Evolutionary conservation across 805 yeast genomes (phyloP).

Genomic region (Starmerella tilneyi): DNA sequence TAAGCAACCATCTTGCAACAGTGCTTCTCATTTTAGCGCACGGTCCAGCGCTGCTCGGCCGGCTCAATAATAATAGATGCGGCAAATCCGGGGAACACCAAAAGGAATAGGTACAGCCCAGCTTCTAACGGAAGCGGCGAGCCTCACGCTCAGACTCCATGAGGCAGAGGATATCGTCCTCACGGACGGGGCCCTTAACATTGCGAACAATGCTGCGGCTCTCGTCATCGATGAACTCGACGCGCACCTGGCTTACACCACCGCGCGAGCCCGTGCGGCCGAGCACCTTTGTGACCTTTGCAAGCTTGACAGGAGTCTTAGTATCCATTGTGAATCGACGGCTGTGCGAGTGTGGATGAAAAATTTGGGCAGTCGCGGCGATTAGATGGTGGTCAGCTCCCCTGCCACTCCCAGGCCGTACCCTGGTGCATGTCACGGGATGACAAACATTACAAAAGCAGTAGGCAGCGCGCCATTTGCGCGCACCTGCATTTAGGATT

Average conservation of each 20-base stretch:
- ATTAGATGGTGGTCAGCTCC: background rate
- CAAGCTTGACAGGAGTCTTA: slow-evolving; percentile 84
- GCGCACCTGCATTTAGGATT: too few species aligned
- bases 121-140: slow-evolving; percentile 38
- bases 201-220: slow-evolving; percentile 94
- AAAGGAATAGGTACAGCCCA: background rate
- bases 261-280: slow-evolving; percentile 99
- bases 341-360: slow-evolving; percentile 11
- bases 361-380: slow-evolving; percentile 11
- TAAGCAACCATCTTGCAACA: slow-evolving; percentile 1
- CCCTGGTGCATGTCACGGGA: background rate
- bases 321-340: slow-evolving; percentile 30
- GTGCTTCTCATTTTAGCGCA: slow-evolving; percentile 5
- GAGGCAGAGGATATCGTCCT: slow-evolving; percentile 94
- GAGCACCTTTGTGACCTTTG: slow-evolving; percentile 97
- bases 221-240: slow-evolving; percentile 89
- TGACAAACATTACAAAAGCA: background rate
- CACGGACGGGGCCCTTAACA: slow-evolving; percentile 97
- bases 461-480: too few species aligned
- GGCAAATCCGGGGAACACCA: background rate
- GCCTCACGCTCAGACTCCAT: slow-evolving; percentile 99
- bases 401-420: background rate
- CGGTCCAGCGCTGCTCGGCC: slow-evolving; percentile 9
- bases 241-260: slow-evolving; percentile 98
- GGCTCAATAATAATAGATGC: slow-evolving; percentile 9